Base-by-base conservation (phyloP, 129 eudicot species). In the Artemisia argyi region DNA sequence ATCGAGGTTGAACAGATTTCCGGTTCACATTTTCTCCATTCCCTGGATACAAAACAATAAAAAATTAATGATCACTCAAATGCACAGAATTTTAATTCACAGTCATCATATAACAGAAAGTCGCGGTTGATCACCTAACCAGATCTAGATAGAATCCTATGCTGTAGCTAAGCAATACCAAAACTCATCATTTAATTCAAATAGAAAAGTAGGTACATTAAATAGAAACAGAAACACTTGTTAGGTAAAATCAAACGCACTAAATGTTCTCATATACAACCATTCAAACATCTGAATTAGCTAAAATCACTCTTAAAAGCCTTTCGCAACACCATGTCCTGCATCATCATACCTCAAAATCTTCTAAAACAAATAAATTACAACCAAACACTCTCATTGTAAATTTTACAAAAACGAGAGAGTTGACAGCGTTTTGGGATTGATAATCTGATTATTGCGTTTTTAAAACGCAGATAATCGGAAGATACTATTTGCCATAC, bases 1-100 rank as follows among this genome's bases (percentile, higher is more conserved):
- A 78, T 66, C 75, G 75, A 24, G 80, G 71, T 74, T 83, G 76
- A 61, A 74, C 71, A 54, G 74, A 60, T 74, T 69, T 82, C 71
- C 65, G 79, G 69, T 50, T 83, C 52, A 14, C 68, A 71, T 57
- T 73, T 49, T 63, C 79, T 35, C 57, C 75, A 61, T 72, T 76
- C 58, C 83, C 89, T 86, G 85, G 73, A 83, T 39, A n/a, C 44
- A 39, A 39, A 39, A 39, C 44, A 7, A 20, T 20, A 20, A 20
- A 20, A 20, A 0, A 20, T 20, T 20, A 20, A 20, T 20, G 22
- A 20, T 20, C 0, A 1, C 0, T 20, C 22, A 20, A 20, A 20
- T 20, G 22, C 39, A 32, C 39, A 54, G 69, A 71, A 17, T 20
- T 46, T 18, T 20, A 20, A 58, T 30, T 48, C n/a, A 68, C 69